These are phyloP conservation scores for Penicillium sp. DNA, from an alignment of 2,329 filamentous ascomycete genomes.

Conservation along the genomic window DNA sequence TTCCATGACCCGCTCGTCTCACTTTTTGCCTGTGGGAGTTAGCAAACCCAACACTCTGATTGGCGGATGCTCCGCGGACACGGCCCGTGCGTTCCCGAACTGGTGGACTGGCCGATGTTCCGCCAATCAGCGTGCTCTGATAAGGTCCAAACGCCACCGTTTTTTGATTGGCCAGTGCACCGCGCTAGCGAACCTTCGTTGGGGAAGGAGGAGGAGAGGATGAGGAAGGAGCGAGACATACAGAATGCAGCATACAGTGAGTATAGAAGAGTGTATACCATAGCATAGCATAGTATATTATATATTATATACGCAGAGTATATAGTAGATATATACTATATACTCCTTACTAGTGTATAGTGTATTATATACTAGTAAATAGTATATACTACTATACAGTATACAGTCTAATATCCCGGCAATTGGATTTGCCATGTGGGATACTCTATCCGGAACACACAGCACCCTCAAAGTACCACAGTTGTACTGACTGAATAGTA, in stretches of 20 bases:
- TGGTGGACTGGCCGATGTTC: neutral
- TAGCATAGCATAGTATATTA: neutral
- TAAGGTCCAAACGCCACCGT: slow-evolving; percentile 25
- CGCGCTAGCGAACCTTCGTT: slow-evolving; percentile 17
- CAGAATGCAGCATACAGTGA: no score
- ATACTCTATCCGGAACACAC: no score
- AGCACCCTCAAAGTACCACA: no score
- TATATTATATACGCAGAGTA: neutral
- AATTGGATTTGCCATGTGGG: neutral
- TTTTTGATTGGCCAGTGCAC: slow-evolving; percentile 12
- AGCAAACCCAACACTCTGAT: neutral
- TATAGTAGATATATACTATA: neutral
- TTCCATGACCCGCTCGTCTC: neutral
- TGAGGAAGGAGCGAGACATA: neutral
- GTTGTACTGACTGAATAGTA: no score
- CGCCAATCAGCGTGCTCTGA: slow-evolving; percentile 19
- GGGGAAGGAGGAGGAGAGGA: neutral
- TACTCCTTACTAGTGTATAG: neutral
- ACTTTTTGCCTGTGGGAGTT: neutral
- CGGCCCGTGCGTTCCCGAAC: neutral
- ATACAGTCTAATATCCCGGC: neutral
- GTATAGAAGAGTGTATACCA: neutral
- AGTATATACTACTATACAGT: neutral
- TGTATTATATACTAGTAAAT: neutral
- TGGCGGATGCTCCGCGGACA: neutral